Percentiles rank a stretch among this genome's conserved stretches.
Conservation (phyloP, 2,329 filamentous ascomycete species). For the Plenodomus biglobosus region DNA sequence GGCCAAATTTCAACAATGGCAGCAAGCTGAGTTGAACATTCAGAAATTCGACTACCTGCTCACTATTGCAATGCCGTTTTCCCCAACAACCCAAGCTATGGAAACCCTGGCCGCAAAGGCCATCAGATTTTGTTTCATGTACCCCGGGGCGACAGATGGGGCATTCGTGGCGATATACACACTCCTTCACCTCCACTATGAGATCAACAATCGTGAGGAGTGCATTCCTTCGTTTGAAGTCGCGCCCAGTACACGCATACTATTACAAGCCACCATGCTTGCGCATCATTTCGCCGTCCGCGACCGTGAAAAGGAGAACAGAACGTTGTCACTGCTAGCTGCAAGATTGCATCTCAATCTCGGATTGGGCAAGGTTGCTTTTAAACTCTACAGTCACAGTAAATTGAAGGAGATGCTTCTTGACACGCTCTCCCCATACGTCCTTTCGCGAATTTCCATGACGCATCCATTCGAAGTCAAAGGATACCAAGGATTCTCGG, state of each 20-base stretch:
- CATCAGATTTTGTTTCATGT: constrained; percentile 18
- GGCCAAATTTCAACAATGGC: constrained; percentile 11
- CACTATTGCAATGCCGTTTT: constrained; percentile 17
- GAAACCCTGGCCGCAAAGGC: constrained; percentile 23
- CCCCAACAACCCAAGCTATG: constrained; percentile 4
- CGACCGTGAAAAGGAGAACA: constrained; percentile 30
- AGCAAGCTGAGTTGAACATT: constrained; percentile 23
- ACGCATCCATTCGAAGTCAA: constrained; percentile 38
- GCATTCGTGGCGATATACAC: constrained; percentile 26
- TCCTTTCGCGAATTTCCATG: constrained; percentile 37
- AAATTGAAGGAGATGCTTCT: constrained; percentile 41
- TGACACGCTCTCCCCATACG: constrained; percentile 34
- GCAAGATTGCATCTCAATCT: constrained; percentile 36
- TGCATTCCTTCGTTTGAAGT: constrained; percentile 2
- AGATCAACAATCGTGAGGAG: constrained; percentile 1
- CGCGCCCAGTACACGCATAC: constrained; percentile 16
- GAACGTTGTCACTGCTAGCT: constrained; percentile 34
- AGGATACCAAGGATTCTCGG: constrained; percentile 28
- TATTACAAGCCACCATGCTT: constrained; percentile 36
- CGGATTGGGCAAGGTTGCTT: constrained; percentile 35
- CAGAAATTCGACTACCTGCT: constrained; percentile 33
- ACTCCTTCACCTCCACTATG: constrained; percentile 26
- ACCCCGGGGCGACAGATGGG: constrained; percentile 14
- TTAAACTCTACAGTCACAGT: constrained; percentile 28
- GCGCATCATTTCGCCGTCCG: constrained; percentile 24